phyloP scores from a whole-genome alignment of 1,284 basidiomycete species.

The Heliocybe sulcata region DNA sequence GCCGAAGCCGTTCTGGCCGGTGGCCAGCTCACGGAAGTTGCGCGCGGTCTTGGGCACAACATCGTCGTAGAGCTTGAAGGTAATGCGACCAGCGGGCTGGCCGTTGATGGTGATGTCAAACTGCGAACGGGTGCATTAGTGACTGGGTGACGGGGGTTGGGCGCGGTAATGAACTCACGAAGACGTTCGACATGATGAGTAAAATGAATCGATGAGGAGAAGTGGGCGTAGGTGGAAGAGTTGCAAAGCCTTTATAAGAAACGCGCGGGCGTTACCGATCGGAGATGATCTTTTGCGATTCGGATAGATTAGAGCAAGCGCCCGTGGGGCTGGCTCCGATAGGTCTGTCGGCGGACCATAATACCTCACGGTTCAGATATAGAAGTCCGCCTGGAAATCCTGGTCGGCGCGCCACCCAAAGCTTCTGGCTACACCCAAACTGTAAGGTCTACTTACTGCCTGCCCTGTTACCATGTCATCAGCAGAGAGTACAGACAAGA shows the following conservation, averaged over 20 bases:
- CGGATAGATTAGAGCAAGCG: not conserved
- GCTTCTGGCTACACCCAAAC: too few species aligned
- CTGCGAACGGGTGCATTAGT: slow-evolving; percentile 22
- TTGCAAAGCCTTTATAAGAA: slow-evolving; percentile 6
- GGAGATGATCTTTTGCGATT: slow-evolving; percentile 7
- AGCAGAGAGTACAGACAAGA: too few species aligned
- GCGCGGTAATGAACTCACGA: slow-evolving; percentile 20
- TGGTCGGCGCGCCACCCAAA: too few species aligned
- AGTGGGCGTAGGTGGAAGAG: slow-evolving; percentile 3
- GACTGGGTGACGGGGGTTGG: not conserved
- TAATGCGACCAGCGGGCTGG: slow-evolving; percentile 57
- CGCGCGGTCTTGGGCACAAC: slow-evolving; percentile 68
- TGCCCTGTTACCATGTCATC: too few species aligned
- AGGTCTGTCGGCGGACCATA: not conserved
- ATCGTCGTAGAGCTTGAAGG: slow-evolving; percentile 79
- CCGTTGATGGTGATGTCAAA: slow-evolving; percentile 75
- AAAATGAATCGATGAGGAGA: slow-evolving; percentile 9
- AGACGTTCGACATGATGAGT: slow-evolving; percentile 34
- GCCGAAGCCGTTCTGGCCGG: slow-evolving; percentile 64
- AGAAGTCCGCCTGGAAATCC: too few species aligned
- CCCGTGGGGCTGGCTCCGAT: not conserved
- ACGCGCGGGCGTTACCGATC: slow-evolving; percentile 11
- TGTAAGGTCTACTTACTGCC: too few species aligned
- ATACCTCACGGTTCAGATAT: not conserved
- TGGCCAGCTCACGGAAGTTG: slow-evolving; percentile 91